Percentiles rank a stretch among this genome's conserved stretches.
These are phyloP conservation scores for Cornus kousa DNA, from an alignment of 148 eudicot genomes.

Conservation along the genomic window DNA sequence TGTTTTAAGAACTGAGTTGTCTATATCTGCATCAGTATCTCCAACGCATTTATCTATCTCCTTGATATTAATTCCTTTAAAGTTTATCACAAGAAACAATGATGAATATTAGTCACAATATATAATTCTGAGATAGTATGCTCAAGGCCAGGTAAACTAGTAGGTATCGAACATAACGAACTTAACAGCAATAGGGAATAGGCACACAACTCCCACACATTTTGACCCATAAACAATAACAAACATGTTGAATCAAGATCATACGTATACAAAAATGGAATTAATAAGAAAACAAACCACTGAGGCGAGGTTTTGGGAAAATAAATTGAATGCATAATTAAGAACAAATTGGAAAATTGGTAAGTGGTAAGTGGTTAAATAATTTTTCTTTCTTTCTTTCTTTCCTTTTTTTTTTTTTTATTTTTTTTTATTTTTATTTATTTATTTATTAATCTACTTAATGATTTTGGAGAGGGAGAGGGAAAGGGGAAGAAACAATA, in stretches of 20 bases:
- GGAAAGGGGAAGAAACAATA: neutral
- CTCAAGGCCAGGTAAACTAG: neutral
- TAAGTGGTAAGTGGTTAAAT: too few relatives aligned
- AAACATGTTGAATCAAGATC: neutral
- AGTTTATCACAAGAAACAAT: slow-evolving; percentile 15
- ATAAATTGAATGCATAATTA: too few relatives aligned
- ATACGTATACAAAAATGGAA: neutral
- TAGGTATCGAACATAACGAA: neutral
- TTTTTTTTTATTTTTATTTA: too few relatives aligned
- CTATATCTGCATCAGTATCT: slow-evolving; percentile 58
- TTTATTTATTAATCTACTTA: too few relatives aligned
- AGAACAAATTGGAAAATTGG: too few relatives aligned
- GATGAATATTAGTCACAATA: neutral
- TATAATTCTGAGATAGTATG: too few relatives aligned
- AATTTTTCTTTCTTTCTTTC: neutral
- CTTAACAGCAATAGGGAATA: neutral
- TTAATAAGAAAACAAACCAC: neutral
- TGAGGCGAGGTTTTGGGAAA: neutral
- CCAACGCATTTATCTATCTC: slow-evolving; percentile 67
- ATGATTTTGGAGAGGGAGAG: too few relatives aligned
- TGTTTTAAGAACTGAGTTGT: slow-evolving; percentile 62
- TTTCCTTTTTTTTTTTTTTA: too few relatives aligned
- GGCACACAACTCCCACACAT: neutral
- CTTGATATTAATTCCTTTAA: slow-evolving; percentile 61
- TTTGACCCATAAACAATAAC: neutral